Percentiles rank a stretch among this genome's conserved stretches.
These are phyloP conservation scores for Lyophyllum atratum DNA, from an alignment of 768 basidiomycete species.

Conservation along the genomic window DNA sequence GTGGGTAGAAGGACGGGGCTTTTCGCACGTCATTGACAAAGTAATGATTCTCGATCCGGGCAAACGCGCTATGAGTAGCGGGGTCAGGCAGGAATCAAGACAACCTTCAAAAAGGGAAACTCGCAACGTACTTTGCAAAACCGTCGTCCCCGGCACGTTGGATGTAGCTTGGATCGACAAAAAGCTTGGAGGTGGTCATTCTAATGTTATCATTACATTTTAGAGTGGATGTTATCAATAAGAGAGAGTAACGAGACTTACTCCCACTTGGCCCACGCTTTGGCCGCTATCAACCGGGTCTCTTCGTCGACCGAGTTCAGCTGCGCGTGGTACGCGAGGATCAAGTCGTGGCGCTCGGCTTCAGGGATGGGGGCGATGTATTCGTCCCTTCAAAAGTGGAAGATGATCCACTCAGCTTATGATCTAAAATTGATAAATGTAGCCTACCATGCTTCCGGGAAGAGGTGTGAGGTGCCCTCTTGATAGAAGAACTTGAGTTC, in stretches of 20 bases:
- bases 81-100: neutral
- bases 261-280: slow-evolving; percentile 93
- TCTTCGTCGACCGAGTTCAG: slow-evolving; percentile 73
- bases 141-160: slow-evolving; percentile 69
- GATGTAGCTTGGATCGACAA: slow-evolving; percentile 68
- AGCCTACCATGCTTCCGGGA: slow-evolving; percentile 83
- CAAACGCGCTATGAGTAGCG: slow-evolving; percentile 65
- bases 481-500: slow-evolving; percentile 95
- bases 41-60: slow-evolving; percentile 89
- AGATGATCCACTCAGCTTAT: neutral
- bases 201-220: slow-evolving; percentile 36
- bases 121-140: slow-evolving; percentile 66
- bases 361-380: slow-evolving; percentile 83
- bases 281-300: slow-evolving; percentile 68
- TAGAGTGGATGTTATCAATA: neutral
- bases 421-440: neutral
- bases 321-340: slow-evolving; percentile 81
- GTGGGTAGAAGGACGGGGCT: neutral
- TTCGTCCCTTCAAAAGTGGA: slow-evolving; percentile 62
- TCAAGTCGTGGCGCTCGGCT: slow-evolving; percentile 74
- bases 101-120: slow-evolving; percentile 4
- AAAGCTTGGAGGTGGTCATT: slow-evolving; percentile 80
- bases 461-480: slow-evolving; percentile 77
- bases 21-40: slow-evolving; percentile 75
- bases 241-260: slow-evolving; percentile 37